Conservation (phyloP, 371 early-diverging fungal species). For the Circinella umbellata region DNA sequence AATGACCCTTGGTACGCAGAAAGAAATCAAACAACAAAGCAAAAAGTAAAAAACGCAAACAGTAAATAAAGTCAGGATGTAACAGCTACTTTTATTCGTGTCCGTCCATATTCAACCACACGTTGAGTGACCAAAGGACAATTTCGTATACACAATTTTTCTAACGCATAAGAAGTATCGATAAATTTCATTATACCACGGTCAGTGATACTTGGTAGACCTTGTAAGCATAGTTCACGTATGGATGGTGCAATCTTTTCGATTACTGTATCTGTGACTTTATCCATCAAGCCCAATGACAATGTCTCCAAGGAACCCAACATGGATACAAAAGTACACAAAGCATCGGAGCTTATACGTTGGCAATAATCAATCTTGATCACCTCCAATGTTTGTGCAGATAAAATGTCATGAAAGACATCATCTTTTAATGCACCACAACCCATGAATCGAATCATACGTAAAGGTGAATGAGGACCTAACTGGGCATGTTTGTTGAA, state of each 20-base stretch:
- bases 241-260: background rate
- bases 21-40: background rate
- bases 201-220: background rate
- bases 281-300: background rate
- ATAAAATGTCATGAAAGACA: background rate
- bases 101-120: background rate
- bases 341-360: background rate
- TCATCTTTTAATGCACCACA: conserved; percentile 1
- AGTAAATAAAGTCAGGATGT: background rate
- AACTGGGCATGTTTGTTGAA: background rate
- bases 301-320: background rate
- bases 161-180: background rate
- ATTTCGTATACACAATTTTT: background rate
- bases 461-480: background rate
- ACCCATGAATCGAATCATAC: conserved; percentile 4
- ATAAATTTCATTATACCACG: background rate
- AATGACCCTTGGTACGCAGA: background rate
- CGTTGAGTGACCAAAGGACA: conserved; percentile 6
- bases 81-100: background rate
- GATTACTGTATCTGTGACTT: background rate
- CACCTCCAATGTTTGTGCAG: conserved; percentile 5
- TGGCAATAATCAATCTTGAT: conserved; percentile 2
- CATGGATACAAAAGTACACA: background rate
- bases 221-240: background rate
- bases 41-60: background rate